These are phyloP conservation scores for Hypholoma sublateritium DNA, from an alignment of 768 basidiomycete species.

Conservation along the genomic window DNA sequence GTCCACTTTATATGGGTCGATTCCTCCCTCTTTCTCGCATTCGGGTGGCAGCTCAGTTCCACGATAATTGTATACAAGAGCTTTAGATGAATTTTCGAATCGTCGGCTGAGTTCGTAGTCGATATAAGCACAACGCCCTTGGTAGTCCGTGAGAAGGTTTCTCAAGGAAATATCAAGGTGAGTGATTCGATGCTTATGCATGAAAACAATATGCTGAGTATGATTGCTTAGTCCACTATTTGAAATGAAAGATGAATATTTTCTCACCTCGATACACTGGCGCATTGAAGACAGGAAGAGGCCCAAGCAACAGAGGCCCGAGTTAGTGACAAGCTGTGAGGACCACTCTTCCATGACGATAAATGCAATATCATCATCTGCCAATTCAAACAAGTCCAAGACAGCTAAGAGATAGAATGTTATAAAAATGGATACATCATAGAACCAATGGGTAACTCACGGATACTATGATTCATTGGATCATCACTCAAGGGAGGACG, in stretches of 20 bases:
- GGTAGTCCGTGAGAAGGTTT: constrained; percentile 67
- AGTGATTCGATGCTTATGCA: constrained; percentile 65
- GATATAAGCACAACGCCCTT: constrained; percentile 68
- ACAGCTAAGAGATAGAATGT: constrained; percentile 45
- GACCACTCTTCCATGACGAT: constrained; percentile 86
- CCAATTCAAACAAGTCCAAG: constrained; percentile 57
- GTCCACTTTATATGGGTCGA: constrained; percentile 70
- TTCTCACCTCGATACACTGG: constrained; percentile 66
- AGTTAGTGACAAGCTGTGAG: constrained; percentile 52
- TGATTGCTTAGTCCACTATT: neutral
- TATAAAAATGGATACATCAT: neutral
- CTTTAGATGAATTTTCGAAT: constrained; percentile 38
- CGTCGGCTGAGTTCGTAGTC: constrained; percentile 70
- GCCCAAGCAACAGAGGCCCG: constrained; percentile 48
- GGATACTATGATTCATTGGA: constrained; percentile 76
- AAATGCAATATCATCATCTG: constrained; percentile 54
- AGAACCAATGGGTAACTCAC: constrained; percentile 38
- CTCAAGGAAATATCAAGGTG: constrained; percentile 73
- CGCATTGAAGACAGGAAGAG: constrained; percentile 57
- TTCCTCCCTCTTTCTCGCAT: constrained; percentile 47
- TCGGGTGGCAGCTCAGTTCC: constrained; percentile 75
- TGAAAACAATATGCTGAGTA: constrained; percentile 62
- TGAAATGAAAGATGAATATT: no score
- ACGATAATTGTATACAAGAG: constrained; percentile 42
- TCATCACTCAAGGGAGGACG: constrained; percentile 50